A percentile compares a stretch with the other conserved stretches of the same genome.
phyloP scores from a whole-genome alignment of 2,329 filamentous ascomycete species.

The Microcyclospora pomicola region DNA sequence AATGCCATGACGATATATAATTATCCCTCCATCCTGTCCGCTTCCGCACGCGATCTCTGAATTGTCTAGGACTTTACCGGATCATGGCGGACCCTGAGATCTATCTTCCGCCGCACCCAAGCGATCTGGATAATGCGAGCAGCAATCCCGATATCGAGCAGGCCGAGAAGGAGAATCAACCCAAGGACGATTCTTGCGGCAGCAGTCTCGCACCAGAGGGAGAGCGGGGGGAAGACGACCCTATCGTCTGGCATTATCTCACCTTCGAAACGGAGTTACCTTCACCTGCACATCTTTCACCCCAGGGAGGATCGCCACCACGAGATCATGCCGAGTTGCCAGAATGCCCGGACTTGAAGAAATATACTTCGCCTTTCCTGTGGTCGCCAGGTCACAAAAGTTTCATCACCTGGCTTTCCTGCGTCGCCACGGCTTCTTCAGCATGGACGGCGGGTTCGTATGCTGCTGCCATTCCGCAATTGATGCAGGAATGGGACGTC shows the following conservation, averaged over 20 bases:
- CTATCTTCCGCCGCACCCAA: conserved; percentile 17
- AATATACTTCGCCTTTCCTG: conserved; percentile 54
- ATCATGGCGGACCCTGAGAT: conserved; percentile 27
- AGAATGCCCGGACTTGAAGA: conserved; percentile 48
- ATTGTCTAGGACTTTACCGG: too few relatives aligned
- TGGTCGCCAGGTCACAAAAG: conserved; percentile 61
- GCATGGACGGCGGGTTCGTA: conserved; percentile 75
- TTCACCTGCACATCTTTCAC: conserved; percentile 24
- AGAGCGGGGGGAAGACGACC: conserved; percentile 8
- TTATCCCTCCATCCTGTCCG: too few relatives aligned
- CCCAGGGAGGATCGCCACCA: conserved; percentile 11
- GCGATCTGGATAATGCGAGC: conserved; percentile 6
- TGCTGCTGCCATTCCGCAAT: conserved; percentile 51
- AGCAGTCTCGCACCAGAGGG: conserved; percentile 6
- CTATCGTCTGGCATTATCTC: conserved; percentile 44
- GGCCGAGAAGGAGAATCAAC: conserved; percentile 15
- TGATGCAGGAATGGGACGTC: conserved; percentile 52
- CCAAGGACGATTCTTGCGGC: conserved; percentile 5
- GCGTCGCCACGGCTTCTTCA: conserved; percentile 59
- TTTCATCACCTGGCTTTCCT: conserved; percentile 59
- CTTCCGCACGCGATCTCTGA: too few relatives aligned
- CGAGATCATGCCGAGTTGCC: conserved; percentile 29
- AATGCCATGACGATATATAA: too few relatives aligned
- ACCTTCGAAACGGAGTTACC: conserved; percentile 49
- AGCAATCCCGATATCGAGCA: conserved; percentile 7